Conservation (phyloP, 2,329 filamentous ascomycete species). For the Aureobasidium musti region DNA sequence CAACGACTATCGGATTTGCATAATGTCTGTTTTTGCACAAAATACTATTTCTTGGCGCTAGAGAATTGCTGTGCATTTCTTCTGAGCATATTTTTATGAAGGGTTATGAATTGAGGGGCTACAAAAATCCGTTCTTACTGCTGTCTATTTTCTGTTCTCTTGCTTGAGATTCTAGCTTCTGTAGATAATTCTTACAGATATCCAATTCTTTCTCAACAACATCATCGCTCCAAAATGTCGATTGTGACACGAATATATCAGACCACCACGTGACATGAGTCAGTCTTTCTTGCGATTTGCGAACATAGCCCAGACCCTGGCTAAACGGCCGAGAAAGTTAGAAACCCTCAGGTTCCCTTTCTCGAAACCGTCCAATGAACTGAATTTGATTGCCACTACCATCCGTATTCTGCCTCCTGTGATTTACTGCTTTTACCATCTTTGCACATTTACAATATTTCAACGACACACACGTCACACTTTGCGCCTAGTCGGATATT, state of each 20-base stretch:
- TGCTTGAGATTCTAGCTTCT: not conserved
- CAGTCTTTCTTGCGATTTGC: no score
- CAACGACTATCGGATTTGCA: not conserved
- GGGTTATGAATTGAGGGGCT: conserved; percentile 2
- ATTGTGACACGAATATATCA: not conserved
- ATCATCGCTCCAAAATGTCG: not conserved
- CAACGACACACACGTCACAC: not conserved
- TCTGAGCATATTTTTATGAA: conserved; percentile 7
- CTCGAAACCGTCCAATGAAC: conserved; percentile 7
- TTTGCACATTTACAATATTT: not conserved
- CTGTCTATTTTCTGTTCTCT: not conserved
- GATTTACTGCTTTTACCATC: not conserved
- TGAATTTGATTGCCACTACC: conserved; percentile 12
- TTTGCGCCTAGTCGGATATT: not conserved
- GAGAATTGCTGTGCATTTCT: conserved; percentile 6
- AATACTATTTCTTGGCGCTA: conserved; percentile 12
- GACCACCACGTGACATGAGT: conserved; percentile 13
- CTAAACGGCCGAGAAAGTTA: conserved; percentile 2
- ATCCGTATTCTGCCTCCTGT: not conserved
- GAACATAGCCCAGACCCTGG: not conserved
- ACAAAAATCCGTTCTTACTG: conserved; percentile 2
- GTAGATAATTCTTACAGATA: not conserved
- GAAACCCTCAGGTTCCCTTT: conserved; percentile 7
- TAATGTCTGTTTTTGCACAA: conserved; percentile 12
- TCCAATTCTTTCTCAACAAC: not conserved